A percentile compares a stretch with the other conserved stretches of the same genome.
Conservation (phyloP, 306 rosid genomes). For the Vicia villosa region DNA sequence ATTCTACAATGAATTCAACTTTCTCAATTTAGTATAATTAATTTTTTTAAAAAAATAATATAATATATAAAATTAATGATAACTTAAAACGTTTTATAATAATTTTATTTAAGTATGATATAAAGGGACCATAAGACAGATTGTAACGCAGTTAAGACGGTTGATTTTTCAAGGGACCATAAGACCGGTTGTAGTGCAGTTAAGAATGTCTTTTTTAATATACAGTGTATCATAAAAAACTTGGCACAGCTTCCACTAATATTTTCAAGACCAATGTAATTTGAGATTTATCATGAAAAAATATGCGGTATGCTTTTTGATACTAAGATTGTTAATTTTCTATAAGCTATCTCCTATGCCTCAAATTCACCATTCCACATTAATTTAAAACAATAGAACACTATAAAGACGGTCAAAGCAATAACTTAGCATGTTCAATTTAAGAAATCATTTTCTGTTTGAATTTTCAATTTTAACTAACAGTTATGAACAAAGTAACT, state of each 20-base stretch:
- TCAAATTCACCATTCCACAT: slow-evolving; percentile 29
- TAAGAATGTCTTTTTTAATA: no score
- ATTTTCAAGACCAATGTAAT: slow-evolving; percentile 30
- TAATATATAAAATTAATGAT: no score
- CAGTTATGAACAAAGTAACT: not conserved
- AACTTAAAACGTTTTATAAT: no score
- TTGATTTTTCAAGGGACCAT: no score
- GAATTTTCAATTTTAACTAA: not conserved
- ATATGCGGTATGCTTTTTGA: not conserved
- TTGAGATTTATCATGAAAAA: slow-evolving; percentile 26
- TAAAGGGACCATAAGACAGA: no score
- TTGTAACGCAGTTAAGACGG: no score
- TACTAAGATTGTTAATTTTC: not conserved
- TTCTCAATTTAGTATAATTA: no score
- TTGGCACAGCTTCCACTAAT: slow-evolving; percentile 14
- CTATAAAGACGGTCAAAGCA: not conserved
- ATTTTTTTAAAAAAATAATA: no score
- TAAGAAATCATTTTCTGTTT: not conserved
- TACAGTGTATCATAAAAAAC: slow-evolving; percentile 13
- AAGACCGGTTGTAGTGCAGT: no score
- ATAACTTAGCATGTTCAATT: slow-evolving; percentile 13
- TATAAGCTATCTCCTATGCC: slow-evolving; percentile 27
- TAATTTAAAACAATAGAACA: not conserved
- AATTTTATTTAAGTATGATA: no score
- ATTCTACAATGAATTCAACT: no score